A percentile compares a stretch with the other conserved stretches of the same genome.
phyloP scores from a whole-genome alignment of 106 monocot genomes.

The Dendrobium officinale region DNA sequence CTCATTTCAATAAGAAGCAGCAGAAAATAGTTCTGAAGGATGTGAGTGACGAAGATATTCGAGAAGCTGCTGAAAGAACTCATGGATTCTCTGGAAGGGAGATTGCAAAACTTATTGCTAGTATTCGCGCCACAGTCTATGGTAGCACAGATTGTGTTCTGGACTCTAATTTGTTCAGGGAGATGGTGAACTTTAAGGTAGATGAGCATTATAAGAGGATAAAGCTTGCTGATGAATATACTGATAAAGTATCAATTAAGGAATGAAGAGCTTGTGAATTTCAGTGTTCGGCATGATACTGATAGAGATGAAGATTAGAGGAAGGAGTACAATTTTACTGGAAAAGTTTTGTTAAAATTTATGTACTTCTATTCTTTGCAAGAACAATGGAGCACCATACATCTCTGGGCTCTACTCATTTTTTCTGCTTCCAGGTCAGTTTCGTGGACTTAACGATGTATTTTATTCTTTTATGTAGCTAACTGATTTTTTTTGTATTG shows the following conservation, averaged over 20 bases:
- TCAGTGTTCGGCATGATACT: neutral
- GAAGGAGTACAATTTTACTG: neutral
- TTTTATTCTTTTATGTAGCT: too few species aligned
- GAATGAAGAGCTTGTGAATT: neutral
- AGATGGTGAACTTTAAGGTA: slow-evolving; percentile 84
- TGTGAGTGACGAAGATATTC: slow-evolving; percentile 55
- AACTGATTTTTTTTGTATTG: too few species aligned
- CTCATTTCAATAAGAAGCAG: slow-evolving; percentile 37
- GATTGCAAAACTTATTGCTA: slow-evolving; percentile 89
- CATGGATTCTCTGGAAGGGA: slow-evolving; percentile 95
- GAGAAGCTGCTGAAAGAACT: slow-evolving; percentile 58
- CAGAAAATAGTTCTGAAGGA: slow-evolving; percentile 45
- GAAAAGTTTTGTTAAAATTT: neutral
- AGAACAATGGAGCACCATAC: too few species aligned
- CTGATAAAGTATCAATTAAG: neutral
- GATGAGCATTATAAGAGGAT: slow-evolving; percentile 76
- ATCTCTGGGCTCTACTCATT: too few species aligned
- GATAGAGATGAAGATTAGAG: neutral
- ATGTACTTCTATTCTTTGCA: too few species aligned
- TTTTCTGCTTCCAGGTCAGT: too few species aligned
- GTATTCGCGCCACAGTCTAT: slow-evolving; percentile 86
- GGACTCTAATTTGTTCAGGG: slow-evolving; percentile 53
- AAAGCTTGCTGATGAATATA: slow-evolving; percentile 36
- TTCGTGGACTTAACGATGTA: too few species aligned
- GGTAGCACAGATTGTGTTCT: slow-evolving; percentile 60